Conservation (phyloP, 345 rosid genomes). For the Gossypium ekmanianum region DNA sequence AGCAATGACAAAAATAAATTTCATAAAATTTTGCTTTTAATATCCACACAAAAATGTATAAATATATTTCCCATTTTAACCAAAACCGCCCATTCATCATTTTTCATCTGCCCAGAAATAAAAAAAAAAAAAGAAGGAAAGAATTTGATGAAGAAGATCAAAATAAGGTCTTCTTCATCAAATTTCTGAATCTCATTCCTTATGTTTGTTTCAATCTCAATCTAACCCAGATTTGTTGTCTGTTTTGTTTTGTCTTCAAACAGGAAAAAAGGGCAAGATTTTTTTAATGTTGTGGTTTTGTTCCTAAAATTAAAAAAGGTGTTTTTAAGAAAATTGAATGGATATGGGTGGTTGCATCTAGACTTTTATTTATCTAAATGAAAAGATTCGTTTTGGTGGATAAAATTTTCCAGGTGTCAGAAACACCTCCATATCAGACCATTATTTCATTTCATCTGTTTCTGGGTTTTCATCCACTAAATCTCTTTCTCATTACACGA, state of each 20-base stretch:
- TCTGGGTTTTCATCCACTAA: slow-evolving; percentile 3
- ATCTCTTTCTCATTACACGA: slow-evolving; percentile 4
- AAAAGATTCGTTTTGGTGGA: slow-evolving; percentile 9
- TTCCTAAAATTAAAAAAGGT: no score
- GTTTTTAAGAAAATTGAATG: slow-evolving; percentile 16
- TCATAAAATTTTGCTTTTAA: neutral
- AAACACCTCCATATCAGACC: slow-evolving; percentile 30
- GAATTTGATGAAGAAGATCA: neutral
- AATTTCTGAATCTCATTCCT: neutral
- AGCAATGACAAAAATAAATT: neutral
- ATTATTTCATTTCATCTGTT: neutral
- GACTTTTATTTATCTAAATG: slow-evolving; percentile 25
- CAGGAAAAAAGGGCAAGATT: neutral
- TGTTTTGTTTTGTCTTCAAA: neutral
- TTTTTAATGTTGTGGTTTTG: neutral
- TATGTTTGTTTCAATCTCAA: neutral
- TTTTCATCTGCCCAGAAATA: neutral
- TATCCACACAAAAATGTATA: slow-evolving; percentile 7
- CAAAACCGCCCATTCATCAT: neutral
- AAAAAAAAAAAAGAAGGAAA: neutral
- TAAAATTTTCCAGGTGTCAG: slow-evolving; percentile 34
- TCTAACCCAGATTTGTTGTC: slow-evolving; percentile 11
- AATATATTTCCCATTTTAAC: neutral
- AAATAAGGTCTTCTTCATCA: neutral
- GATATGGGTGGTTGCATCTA: slow-evolving; percentile 46